A percentile compares a stretch with the other conserved stretches of the same genome.
Evolutionary conservation across 331 rosid species (phyloP).

Genomic region (Arachis monticola): DNA sequence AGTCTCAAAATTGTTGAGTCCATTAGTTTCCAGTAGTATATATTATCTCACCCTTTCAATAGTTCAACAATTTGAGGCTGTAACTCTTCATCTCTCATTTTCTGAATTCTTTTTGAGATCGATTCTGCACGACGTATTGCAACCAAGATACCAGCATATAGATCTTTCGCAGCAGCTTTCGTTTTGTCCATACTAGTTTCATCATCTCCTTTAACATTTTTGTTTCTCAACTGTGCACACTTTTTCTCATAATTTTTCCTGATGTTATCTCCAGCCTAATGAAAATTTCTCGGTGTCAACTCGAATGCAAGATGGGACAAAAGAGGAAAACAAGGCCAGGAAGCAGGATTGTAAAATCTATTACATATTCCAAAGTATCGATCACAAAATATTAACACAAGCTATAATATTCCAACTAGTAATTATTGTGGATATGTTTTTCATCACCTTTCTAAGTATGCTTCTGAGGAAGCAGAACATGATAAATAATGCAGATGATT

Average conservation of each 20-base stretch:
- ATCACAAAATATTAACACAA: background rate
- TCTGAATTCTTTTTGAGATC: constrained; percentile 81
- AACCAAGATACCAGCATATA: constrained; percentile 85
- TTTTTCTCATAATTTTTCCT: constrained; percentile 79
- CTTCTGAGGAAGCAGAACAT: background rate
- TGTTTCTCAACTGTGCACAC: constrained; percentile 70
- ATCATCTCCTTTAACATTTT: constrained; percentile 74
- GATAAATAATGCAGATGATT: background rate
- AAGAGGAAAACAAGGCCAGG: constrained; percentile 14
- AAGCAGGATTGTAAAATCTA: background rate
- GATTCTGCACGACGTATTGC: constrained; percentile 93
- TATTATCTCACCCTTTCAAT: constrained; percentile 75
- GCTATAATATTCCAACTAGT: background rate
- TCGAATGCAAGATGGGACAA: constrained; percentile 17
- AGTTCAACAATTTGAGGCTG: constrained; percentile 90
- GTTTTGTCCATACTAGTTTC: constrained; percentile 69
- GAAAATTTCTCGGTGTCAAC: constrained; percentile 15
- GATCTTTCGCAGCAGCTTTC: constrained; percentile 76
- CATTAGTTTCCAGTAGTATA: constrained; percentile 25
- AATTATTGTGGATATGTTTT: background rate
- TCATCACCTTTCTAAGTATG: constrained; percentile 23
- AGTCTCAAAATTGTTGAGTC: constrained; percentile 31
- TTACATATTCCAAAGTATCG: background rate
- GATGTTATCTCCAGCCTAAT: constrained; percentile 84
- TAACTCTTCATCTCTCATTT: constrained; percentile 85